Evolutionary conservation across 2,329 filamentous ascomycete species (phyloP), one percentile per base, ranked within the genome.

Genomic region (Lachnellula suecica): DNA sequence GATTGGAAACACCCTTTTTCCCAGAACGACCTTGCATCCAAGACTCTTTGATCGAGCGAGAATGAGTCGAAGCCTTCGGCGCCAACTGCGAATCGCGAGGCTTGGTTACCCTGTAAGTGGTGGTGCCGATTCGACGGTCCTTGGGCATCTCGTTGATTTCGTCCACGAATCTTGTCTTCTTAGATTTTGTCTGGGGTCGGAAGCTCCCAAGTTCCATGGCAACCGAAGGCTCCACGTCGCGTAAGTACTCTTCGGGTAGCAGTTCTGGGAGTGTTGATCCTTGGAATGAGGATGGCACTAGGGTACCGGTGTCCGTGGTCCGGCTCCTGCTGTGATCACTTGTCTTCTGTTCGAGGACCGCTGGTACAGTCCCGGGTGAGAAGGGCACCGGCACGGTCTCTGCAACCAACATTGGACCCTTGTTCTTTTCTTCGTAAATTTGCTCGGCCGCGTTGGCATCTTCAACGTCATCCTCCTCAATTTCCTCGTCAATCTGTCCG

Each of bases 71-170:
- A 8, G 59, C 57, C 45, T 66, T 68, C 0, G 66, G 66, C 38
- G 66, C 59, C 23, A 69, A 47, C 20, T 52, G 51, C 22, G 51
- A 42, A 29, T 46, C 61, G 17, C 44, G 46, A 4, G 38, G 24
- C 44, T 64, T 59, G 7, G 58, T 37, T 9, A 68, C 62, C 25
- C 63, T 53, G 50, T 62, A 68, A 23, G 60, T 68, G 8, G 66
- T 68, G 4, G 49, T 57, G 7, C 66, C 66, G 13, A 62, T 40
- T 4, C 56, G 54, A 17, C 47, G 47, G 50, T 68, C 66, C 44
- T 66, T 69, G 0, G 60, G 58, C 20, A 52, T 46, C 40, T 66
- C 66, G 27, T 63, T 58, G 29, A 57, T 55, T 11, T 60, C 51
- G 17, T 62, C 59, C 2, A 52, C 9, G 25, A 66, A 63, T 34